Base-by-base conservation (phyloP, 768 basidiomycete genomes). In the Tremella yokohamensis region DNA sequence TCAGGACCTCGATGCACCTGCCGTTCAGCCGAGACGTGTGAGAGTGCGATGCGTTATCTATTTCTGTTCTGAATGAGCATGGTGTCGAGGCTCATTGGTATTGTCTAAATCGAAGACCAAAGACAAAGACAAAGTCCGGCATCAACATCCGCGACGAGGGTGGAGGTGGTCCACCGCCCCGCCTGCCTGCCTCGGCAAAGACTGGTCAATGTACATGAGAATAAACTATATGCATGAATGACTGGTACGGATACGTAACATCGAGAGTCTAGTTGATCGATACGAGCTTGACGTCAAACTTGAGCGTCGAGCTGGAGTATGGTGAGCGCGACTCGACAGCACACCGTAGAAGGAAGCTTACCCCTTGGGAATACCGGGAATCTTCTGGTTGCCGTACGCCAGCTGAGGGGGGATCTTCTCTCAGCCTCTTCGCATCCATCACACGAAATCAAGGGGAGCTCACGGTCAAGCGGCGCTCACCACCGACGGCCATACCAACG, bases 401-500 rank as follows among this genome's bases (percentile, higher is more conserved):
- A 79, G 58, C 11, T 68, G 58, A 49, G 79, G 67, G 38, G 73
- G 74, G 62, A 70, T 70, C 63, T 64, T 49, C 3, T 88, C 89
- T 18, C 75, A 87, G 80, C 89, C 81, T 25, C 80, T 69, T 13
- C 87, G 12, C 39, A 11, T 40, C 39, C 18, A 40, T 18, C 39
- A 26, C 79, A 44, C 89, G 90, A 49, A 92, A n/a, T 45, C 15
- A 18, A 45, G 40, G 16, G 22, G 3, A 24, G 62, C 70, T 66
- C 61, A 73, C 69, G 22, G 72, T 84, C 64, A 98, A 80, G 57
- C 84, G 78, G 51, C 94, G 84, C 78, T 97, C 92, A 24, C 93
- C 92, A 45, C 80, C 80, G 40, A 87, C 84, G 67, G 89, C 86
- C 92, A 98, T 96, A 34, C 94, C 94, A 26, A 81, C 85, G 56